phyloP scores from a whole-genome alignment of 352 stramenopile genomes.

The Pythium plurisporium region DNA sequence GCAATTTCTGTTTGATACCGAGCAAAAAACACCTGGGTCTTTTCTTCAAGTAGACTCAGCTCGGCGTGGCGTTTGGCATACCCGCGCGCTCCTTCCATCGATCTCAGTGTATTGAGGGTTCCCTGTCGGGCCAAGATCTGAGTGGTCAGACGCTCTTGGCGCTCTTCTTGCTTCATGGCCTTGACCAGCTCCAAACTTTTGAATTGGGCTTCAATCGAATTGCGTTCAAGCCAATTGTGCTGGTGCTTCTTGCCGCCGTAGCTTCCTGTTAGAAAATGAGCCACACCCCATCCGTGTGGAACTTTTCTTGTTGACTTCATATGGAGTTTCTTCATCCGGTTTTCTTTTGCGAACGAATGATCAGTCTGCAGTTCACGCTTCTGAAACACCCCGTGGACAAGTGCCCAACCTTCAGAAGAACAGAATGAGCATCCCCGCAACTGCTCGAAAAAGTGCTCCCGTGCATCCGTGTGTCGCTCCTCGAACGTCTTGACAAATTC shows the following conservation, averaged over 20 bases:
- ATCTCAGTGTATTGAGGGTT: constrained; percentile 52
- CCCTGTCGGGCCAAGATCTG: constrained; percentile 66
- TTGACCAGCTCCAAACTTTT: constrained; percentile 67
- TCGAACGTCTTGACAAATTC: constrained; percentile 75
- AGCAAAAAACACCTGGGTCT: constrained; percentile 41
- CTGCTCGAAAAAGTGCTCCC: constrained; percentile 53
- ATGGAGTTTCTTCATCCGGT: constrained; percentile 12
- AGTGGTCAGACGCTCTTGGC: constrained; percentile 52
- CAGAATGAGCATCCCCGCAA: constrained; percentile 52
- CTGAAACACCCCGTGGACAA: constrained; percentile 75
- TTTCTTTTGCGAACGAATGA: constrained; percentile 11
- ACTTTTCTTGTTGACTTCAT: constrained; percentile 29
- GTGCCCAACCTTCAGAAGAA: constrained; percentile 61
- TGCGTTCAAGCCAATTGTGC: constrained; percentile 57
- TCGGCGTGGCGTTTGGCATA: constrained; percentile 65
- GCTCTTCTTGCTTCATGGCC: constrained; percentile 62
- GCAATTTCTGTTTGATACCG: constrained; percentile 40
- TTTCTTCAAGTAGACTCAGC: constrained; percentile 57
- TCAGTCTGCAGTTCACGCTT: constrained; percentile 25
- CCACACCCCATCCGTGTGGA: constrained; percentile 74
- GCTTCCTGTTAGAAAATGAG: constrained; percentile 58
- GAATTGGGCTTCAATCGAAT: constrained; percentile 69
- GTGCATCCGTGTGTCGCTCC: constrained; percentile 48
- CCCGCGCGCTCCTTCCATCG: constrained; percentile 64
- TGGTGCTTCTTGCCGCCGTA: constrained; percentile 24